Base-by-base conservation (phyloP, 2,329 filamentous ascomycete species). In the Hypoxylon sp. region DNA sequence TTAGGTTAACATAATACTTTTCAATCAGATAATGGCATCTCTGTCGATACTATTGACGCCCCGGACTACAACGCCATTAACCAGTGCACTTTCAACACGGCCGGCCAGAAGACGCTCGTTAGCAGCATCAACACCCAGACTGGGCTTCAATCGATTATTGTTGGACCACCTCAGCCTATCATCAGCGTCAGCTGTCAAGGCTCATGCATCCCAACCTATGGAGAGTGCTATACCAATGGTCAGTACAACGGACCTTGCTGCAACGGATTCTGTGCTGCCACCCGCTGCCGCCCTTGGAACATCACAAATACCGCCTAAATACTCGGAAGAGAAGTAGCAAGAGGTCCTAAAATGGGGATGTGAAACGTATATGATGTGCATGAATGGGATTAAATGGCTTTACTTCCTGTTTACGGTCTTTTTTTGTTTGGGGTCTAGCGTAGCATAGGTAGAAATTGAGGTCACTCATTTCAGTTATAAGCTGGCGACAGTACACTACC, bases 121-220 rank as follows among this genome's bases (percentile, higher is more conserved):
- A 73, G 74, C 58, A 75, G 73, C 57, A 76, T 79, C 67, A 74
- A 73, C 31, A 39, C 70, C 1, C 37, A 65, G 24, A 60, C 69
- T 2, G 81, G 81, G 9, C 68, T 77, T 14, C 78, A 81, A 70
- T 80, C 82, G 62, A 77, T 86, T 22, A 73, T 80, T 8, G 78
- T 86, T 24, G 81, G 82, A 0, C 83, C 84, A 22, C 82, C 84
- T 3, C 79, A 82, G 73, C 80, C 81, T 3, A 78, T 87, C 56
- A 74, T 74, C 5, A 77, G 76, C 13, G 82, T 86, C 22, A 81
- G 77, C 70, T 85, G 83, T 75, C 69, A 77, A 56, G 82, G 83
- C 58, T 70, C 75, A 2, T 86, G 82, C 70, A 76, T 85, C n/a
- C 67, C 77, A 1, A 81, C 77, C 4, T 83, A 81, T 56, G 74